Base-by-base conservation (phyloP, 2,329 filamentous ascomycete genomes). In the Colletotrichum theobromicola region DNA sequence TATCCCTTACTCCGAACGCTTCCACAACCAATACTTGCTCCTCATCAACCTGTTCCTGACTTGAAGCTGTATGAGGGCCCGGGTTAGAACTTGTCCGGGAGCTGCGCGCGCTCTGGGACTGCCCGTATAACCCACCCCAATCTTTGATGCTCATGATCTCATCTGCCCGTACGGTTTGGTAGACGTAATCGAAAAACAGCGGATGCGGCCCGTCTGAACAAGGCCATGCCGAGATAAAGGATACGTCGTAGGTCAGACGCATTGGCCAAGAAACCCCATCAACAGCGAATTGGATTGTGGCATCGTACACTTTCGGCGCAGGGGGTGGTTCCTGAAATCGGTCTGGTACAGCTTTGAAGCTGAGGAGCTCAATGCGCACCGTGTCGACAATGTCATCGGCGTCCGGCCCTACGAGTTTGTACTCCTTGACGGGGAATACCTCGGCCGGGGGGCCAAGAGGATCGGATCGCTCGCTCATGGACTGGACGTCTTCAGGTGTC, bases 21-120 rank as follows among this genome's bases (percentile, higher is more conserved):
- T 95, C 93, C 16, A 95, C 88, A 6, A 93, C 92, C 10, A 95
- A 85, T 5, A 95, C 93, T 77, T 90, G 90, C 77, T 93, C 93
- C 30, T 90, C 85, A 69, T 92, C 90, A 21, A 87, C 84, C 16
- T 87, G 84, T 16, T 86, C 83, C 50, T 79, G 78, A 62, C 76
- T 79, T 68, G 34, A 71, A 53, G 13, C 76, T 69, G 61, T 72
- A 60, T 70, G 66, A 35, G 78, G 77, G 18, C 77, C 79, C 67
- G 82, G 81, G 18, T 80, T 81, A 12, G 83, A 83, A 62, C 82
- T 84, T 16, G 83, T 84, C 62, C 80, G 46, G 6, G 73, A 75
- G 24, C 64, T 75, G 32, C 65, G 79, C 60, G 82, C 80, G 76
- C 83, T 85, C 35, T 76, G 76, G 18, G 76, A 62, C 37, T 68